phyloP scores from a whole-genome alignment of 352 stramenopile species.

The Globisporangium ultimum region DNA sequence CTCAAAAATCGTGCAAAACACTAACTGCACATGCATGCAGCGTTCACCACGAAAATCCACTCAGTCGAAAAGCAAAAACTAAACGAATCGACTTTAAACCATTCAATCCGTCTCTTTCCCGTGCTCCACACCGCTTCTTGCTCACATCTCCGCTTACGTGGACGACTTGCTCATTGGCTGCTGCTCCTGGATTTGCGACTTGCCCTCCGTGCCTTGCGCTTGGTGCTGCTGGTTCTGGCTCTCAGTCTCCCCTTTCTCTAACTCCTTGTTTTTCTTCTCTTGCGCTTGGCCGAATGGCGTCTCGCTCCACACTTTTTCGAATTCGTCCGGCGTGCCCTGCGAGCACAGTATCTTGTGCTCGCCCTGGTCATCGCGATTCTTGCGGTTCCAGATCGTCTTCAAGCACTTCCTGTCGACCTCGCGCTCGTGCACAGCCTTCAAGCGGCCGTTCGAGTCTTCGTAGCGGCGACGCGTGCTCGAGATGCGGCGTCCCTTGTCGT shows the following conservation, averaged over 20 bases:
- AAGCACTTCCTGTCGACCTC: slow-evolving; percentile 54
- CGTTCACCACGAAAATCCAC: no score
- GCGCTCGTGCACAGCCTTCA: slow-evolving; percentile 85
- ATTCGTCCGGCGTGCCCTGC: slow-evolving; percentile 52
- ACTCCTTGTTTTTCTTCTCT: slow-evolving; percentile 52
- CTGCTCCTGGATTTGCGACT: no score
- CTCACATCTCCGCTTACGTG: no score
- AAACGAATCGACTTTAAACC: no score
- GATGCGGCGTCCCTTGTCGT: slow-evolving; percentile 60
- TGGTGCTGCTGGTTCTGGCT: no score
- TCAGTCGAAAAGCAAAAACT: no score
- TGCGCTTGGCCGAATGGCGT: slow-evolving; percentile 71
- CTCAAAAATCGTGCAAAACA: no score
- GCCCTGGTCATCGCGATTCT: slow-evolving; percentile 53
- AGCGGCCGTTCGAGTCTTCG: slow-evolving; percentile 70
- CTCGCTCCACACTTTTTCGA: slow-evolving; percentile 69
- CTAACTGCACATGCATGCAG: no score
- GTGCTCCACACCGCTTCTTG: no score
- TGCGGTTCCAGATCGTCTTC: slow-evolving; percentile 76
- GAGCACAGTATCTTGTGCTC: slow-evolving; percentile 64
- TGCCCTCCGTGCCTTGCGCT: no score
- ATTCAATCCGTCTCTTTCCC: no score
- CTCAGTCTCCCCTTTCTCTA: slow-evolving; percentile 27
- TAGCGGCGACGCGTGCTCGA: slow-evolving; percentile 77
- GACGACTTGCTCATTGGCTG: no score